Conservation (phyloP, 306 rosid genomes). For the Begonia loranthoides region DNA sequence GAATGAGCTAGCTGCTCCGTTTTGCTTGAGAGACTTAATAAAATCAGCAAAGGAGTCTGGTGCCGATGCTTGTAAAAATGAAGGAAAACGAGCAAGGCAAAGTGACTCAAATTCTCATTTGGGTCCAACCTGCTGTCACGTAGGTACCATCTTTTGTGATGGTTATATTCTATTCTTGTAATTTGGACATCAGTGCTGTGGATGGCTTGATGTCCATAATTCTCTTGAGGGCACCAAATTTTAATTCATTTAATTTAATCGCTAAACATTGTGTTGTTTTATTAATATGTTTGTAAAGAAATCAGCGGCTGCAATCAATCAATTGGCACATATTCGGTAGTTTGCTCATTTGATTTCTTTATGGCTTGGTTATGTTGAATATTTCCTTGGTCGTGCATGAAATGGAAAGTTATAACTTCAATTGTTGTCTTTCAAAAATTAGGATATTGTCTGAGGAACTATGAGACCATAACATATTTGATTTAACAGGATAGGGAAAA, state of each 20-base stretch:
- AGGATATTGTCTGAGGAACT: too few relatives aligned
- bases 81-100: constrained; percentile 31
- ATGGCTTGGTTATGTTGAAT: too few relatives aligned
- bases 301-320: too few relatives aligned
- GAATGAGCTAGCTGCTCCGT: constrained; percentile 22
- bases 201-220: too few relatives aligned
- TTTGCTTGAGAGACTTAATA: constrained; percentile 49
- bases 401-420: constrained; percentile 3
- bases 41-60: constrained; percentile 19
- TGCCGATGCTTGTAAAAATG: constrained; percentile 24
- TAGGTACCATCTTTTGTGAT: constrained; percentile 23
- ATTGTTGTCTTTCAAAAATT: neutral
- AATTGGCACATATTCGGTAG: too few relatives aligned
- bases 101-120: constrained; percentile 32
- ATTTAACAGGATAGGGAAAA: constrained; percentile 38
- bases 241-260: too few relatives aligned
- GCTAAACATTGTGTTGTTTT: too few relatives aligned
- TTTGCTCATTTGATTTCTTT: too few relatives aligned
- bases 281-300: too few relatives aligned
- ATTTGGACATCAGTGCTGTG: too few relatives aligned
- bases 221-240: too few relatives aligned
- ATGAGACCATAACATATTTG: neutral
- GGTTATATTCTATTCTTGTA: too few relatives aligned
- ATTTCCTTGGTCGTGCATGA: neutral
- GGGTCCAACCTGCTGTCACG: constrained; percentile 34